Conservation (phyloP, 805 yeast species). For the Candida methanosorbosa region DNA sequence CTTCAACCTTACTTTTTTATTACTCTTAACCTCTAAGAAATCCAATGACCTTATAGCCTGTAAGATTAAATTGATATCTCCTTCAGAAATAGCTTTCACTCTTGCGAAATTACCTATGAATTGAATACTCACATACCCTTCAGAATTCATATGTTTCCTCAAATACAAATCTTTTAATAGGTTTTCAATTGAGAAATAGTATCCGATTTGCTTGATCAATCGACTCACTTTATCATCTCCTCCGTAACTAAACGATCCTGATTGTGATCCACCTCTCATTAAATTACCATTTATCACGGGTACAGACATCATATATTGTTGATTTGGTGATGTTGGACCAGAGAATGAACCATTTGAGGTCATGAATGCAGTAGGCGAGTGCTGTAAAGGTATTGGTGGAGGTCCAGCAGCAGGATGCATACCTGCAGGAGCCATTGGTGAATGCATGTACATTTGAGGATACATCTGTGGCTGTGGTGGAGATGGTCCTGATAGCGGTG, state of each 20-base stretch:
- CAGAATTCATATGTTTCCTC: conserved; percentile 64
- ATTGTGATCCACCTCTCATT: too few relatives aligned
- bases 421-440: too few relatives aligned
- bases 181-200: conserved; percentile 84
- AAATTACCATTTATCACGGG: too few relatives aligned
- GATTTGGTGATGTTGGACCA: background rate
- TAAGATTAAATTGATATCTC: conserved; percentile 34
- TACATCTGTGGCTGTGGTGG: conserved; percentile 3
- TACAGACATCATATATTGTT: background rate
- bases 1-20: conserved; percentile 46
- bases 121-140: conserved; percentile 58
- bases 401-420: too few relatives aligned
- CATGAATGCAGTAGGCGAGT: too few relatives aligned
- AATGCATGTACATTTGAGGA: background rate
- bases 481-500: background rate
- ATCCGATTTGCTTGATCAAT: conserved; percentile 54
- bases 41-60: conserved; percentile 20
- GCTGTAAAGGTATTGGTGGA: too few relatives aligned
- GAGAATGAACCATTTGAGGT: conserved; percentile 1
- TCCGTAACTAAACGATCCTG: too few relatives aligned
- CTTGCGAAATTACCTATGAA: conserved; percentile 64
- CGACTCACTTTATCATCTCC: conserved; percentile 7
- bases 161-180: conserved; percentile 73
- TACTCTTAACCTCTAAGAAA: conserved; percentile 21
- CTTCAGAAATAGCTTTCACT: conserved; percentile 49